Percentiles rank a stretch among this genome's conserved stretches.
Conservation (phyloP, 257 asterid species). For the Ajuga chamaepitys region DNA sequence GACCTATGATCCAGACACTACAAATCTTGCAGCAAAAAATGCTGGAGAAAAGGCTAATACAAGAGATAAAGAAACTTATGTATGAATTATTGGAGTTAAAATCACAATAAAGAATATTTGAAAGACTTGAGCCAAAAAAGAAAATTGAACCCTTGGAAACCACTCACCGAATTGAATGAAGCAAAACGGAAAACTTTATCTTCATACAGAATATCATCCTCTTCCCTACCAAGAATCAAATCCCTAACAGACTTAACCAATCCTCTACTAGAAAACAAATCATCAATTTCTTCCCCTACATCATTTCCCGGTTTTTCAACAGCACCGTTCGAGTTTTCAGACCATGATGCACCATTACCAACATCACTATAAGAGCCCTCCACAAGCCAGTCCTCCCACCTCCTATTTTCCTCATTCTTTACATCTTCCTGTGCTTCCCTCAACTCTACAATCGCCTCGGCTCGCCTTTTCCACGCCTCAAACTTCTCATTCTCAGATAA, state of each 20-base stretch:
- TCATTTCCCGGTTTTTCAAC: conserved; percentile 32
- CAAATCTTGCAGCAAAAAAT: background rate
- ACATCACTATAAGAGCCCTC: conserved; percentile 40
- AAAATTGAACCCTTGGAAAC: conserved; percentile 1
- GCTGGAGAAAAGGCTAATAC: background rate
- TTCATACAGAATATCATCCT: conserved; percentile 84
- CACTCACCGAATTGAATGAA: conserved; percentile 76
- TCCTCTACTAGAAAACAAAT: conserved; percentile 55
- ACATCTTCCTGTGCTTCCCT: conserved; percentile 88
- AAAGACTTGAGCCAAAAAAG: background rate
- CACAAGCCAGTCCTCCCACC: conserved; percentile 96
- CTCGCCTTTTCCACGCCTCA: conserved; percentile 94
- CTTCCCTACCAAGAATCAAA: conserved; percentile 64
- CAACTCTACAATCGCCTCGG: conserved; percentile 82
- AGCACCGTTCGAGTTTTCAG: conserved; percentile 37
- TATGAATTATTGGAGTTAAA: background rate
- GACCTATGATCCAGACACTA: background rate
- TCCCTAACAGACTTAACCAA: conserved; percentile 76
- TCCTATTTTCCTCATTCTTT: conserved; percentile 76
- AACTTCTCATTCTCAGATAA: conserved; percentile 77
- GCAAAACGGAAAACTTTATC: conserved; percentile 91
- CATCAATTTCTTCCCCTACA: conserved; percentile 37
- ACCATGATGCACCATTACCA: conserved; percentile 51
- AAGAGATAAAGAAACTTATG: background rate
- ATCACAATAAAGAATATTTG: background rate